phyloP scores from a whole-genome alignment of 768 basidiomycete genomes.

The Lyophyllum atratum region DNA sequence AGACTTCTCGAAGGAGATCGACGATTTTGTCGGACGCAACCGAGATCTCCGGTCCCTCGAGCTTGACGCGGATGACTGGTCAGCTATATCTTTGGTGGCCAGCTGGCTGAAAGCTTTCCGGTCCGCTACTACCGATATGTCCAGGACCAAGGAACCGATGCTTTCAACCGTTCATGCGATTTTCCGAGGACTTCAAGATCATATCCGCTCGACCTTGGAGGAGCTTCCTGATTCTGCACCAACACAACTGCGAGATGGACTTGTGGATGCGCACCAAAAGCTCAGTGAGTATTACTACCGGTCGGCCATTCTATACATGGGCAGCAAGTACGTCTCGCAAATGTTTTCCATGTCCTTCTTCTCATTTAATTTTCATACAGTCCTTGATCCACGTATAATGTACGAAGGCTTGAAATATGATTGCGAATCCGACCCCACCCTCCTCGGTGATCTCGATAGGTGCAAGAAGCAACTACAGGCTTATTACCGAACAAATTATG shows the following conservation, averaged over 20 bases:
- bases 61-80: too few relatives aligned
- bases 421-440: slow-evolving; percentile 16
- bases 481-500: slow-evolving; percentile 12
- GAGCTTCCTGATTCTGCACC: slow-evolving; percentile 18
- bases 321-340: slow-evolving; percentile 26
- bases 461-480: slow-evolving; percentile 7
- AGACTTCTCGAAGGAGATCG: too few relatives aligned
- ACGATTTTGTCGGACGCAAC: too few relatives aligned
- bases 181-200: slow-evolving; percentile 33
- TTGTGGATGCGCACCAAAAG: slow-evolving; percentile 23
- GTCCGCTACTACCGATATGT: slow-evolving; percentile 33
- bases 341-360: background rate
- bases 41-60: too few relatives aligned
- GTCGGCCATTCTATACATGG: slow-evolving; percentile 17
- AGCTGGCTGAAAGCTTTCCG: slow-evolving; percentile 27
- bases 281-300: too few relatives aligned
- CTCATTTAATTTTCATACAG: slow-evolving; percentile 15
- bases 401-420: slow-evolving; percentile 24
- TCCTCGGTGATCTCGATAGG: slow-evolving; percentile 10
- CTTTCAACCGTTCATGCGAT: slow-evolving; percentile 33
- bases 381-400: slow-evolving; percentile 32
- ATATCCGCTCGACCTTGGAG: slow-evolving; percentile 20
- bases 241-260: slow-evolving; percentile 18
- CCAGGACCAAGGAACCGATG: slow-evolving; percentile 30
- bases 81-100: too few relatives aligned